Evolutionary conservation across 176 grass and related monocot genomes (phyloP), one percentile per base, ranked within the genome.

Genomic region (Carex littledalei): DNA sequence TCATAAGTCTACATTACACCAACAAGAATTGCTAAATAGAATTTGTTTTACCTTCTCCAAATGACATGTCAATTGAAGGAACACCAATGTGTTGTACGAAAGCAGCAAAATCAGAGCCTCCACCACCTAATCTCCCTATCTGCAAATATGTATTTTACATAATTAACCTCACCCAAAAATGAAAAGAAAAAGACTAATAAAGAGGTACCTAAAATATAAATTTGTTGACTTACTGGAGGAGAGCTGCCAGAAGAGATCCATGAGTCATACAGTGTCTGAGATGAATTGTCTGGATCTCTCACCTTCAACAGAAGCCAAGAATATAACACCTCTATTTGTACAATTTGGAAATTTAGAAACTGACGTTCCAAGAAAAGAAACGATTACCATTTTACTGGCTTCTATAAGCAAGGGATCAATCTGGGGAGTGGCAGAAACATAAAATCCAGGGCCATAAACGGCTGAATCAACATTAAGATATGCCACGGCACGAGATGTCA

Each of bases 211-310:
- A 56, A 56, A 18, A 32, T 79, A 55, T 4, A 79, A 74, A 86
- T 84, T 5, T 71, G 20, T 79, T 61, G 59, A 93, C 93, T 94
- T 66, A 92, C 93, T 39, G 2, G 66, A 7, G 80, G 85, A 81
- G 91, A 85, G 82, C 75, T 73, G n/a, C 53, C 70, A 10, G 85
- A 87, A 79, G 90, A 85, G 5, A 88, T 79, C 91, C 95, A 98
- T 4, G 89, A 81, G 67, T 98, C 88, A 61, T 93, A 89, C 20
- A 98, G 56, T 50, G 87, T 91, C 84, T 89, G 91, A 88, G 93
- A 91, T 60, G 89, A 94, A 81, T 95, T 98, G 47, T 98, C 88
- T 60, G 95, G 95, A 71, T 98, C 93, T 98, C 82, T 78, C 84
- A 98, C 93, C 89, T 98, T 88, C 79, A 88, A 62, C 5, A 86